These are phyloP conservation scores for Cyberlindnera maclurae DNA, from an alignment of 805 yeast genomes.

Conservation along the genomic window DNA sequence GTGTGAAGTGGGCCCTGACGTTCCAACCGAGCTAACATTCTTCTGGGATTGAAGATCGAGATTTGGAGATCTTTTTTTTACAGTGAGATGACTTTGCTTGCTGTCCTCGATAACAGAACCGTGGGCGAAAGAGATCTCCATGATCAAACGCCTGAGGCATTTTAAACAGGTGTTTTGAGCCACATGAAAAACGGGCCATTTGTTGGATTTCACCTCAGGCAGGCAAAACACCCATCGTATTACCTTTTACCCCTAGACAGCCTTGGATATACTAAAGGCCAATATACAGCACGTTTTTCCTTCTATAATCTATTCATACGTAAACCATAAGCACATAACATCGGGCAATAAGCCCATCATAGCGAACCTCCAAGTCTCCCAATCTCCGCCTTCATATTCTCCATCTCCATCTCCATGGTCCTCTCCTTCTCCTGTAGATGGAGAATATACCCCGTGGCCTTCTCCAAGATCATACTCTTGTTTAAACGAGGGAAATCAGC, in stretches of 20 bases:
- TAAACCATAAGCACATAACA: slow-evolving; percentile 6
- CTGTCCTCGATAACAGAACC: too few species aligned
- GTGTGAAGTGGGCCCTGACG: slow-evolving; percentile 19
- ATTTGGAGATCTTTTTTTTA: too few species aligned
- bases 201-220: too few species aligned
- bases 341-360: background rate
- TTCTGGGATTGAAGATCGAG: background rate
- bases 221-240: background rate
- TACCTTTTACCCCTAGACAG: background rate
- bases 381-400: slow-evolving; percentile 22
- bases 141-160: too few species aligned
- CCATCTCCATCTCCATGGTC: slow-evolving; percentile 27
- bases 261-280: too few species aligned
- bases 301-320: slow-evolving; percentile 5
- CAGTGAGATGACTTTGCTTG: too few species aligned
- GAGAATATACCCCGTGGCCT: slow-evolving; percentile 56
- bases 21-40: background rate
- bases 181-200: too few species aligned
- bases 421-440: slow-evolving; percentile 44
- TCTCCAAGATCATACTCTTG: slow-evolving; percentile 61
- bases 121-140: too few species aligned
- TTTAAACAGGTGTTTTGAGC: too few species aligned
- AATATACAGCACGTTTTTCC: too few species aligned
- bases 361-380: slow-evolving; percentile 17
- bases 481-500: slow-evolving; percentile 39